phyloP scores from a whole-genome alignment of 2,329 filamentous ascomycete species.

The Pseudopithomyces maydicus region DNA sequence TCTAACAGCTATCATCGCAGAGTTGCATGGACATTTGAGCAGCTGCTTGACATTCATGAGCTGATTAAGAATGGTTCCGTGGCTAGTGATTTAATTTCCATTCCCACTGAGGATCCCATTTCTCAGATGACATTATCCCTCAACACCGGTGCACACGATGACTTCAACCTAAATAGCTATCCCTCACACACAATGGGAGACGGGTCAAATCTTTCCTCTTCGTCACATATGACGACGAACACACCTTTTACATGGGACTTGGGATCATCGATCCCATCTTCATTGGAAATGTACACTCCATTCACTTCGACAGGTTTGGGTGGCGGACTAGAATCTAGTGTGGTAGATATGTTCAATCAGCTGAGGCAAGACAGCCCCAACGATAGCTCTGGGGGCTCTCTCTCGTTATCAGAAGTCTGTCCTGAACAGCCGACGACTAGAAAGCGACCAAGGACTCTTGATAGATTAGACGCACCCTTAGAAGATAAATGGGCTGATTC shows the following conservation, averaged over 20 bases:
- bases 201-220: neutral
- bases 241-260: too few relatives aligned
- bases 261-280: too few relatives aligned
- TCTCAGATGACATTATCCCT: neutral
- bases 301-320: too few relatives aligned
- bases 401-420: neutral
- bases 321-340: too few relatives aligned
- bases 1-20: slow-evolving; percentile 2
- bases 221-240: neutral
- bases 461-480: neutral
- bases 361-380: neutral
- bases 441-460: neutral
- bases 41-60: neutral
- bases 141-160: neutral
- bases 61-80: neutral
- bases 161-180: neutral
- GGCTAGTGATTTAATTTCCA: neutral
- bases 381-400: neutral
- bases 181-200: neutral
- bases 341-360: neutral
- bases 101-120: neutral
- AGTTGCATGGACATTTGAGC: neutral
- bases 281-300: too few relatives aligned
- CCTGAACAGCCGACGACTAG: neutral
- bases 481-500: neutral